These are phyloP conservation scores for Porcisia hertigi DNA, from an alignment of 208 protist genomes.

Conservation along the genomic window DNA sequence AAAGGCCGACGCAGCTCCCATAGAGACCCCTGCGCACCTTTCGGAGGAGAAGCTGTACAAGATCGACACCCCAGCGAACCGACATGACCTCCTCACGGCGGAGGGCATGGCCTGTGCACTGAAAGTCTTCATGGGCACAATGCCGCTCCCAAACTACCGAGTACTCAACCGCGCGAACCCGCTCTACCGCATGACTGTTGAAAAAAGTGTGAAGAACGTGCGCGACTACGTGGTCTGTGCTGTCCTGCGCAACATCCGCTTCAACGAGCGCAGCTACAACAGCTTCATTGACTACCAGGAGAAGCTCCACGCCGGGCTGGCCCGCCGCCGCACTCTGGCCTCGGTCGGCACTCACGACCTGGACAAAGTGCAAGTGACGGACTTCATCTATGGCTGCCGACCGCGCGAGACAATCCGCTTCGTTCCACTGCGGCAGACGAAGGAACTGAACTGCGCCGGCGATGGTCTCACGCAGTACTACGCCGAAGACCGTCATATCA, in stretches of 20 bases:
- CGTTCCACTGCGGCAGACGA: slow-evolving; percentile 90
- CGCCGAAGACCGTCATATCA: slow-evolving; percentile 87
- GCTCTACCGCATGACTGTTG: slow-evolving; percentile 86
- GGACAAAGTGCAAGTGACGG: slow-evolving; percentile 88
- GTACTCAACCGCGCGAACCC: slow-evolving; percentile 61
- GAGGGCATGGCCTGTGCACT: slow-evolving; percentile 92
- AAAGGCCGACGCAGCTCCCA: slow-evolving; percentile 14
- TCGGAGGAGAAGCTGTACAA: slow-evolving; percentile 95
- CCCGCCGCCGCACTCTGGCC: slow-evolving; percentile 95
- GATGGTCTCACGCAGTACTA: slow-evolving; percentile 89
- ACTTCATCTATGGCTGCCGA: slow-evolving; percentile 86
- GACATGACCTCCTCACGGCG: slow-evolving; percentile 97
- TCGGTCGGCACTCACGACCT: slow-evolving; percentile 99
- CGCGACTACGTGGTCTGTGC: slow-evolving; percentile 98
- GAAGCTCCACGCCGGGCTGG: slow-evolving; percentile 98
- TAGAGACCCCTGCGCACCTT: slow-evolving; percentile 61
- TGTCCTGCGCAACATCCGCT: slow-evolving; percentile 95
- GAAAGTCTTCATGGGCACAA: slow-evolving; percentile 88
- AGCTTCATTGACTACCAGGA: slow-evolving; percentile 99
- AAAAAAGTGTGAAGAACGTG: slow-evolving; percentile 80
- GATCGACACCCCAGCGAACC: slow-evolving; percentile 98
- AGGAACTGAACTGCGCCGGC: slow-evolving; percentile 74
- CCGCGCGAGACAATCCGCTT: slow-evolving; percentile 94
- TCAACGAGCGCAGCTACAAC: slow-evolving; percentile 94
- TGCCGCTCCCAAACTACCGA: slow-evolving; percentile 68